These are phyloP conservation scores for Fraxinus baroniana DNA, from an alignment of 305 asterid species.

Conservation along the genomic window DNA sequence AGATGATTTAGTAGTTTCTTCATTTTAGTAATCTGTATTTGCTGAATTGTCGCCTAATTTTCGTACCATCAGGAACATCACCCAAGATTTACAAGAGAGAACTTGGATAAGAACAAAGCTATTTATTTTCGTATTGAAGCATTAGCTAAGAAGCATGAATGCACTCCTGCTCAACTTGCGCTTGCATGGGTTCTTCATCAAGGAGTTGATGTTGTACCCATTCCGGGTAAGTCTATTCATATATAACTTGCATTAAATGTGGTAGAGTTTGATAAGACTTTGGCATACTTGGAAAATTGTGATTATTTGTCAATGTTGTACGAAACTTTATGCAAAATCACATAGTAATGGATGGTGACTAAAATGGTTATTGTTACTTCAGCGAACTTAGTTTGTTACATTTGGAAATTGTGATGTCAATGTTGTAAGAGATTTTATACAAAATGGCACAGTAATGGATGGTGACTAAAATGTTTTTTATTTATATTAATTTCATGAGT, in stretches of 20 bases:
- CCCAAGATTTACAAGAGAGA: conserved; percentile 60
- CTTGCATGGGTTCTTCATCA: background rate
- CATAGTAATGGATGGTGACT: background rate
- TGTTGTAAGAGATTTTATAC: background rate
- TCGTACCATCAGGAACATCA: conserved; percentile 29
- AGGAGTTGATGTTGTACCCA: conserved; percentile 43
- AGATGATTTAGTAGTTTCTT: background rate
- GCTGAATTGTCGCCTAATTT: background rate
- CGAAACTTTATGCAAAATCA: background rate
- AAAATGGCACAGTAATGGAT: background rate
- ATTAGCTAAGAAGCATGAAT: conserved; percentile 41
- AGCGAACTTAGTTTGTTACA: background rate
- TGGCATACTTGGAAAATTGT: background rate
- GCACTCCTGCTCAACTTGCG: background rate
- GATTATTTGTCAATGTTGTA: background rate
- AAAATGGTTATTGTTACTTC: too few relatives aligned
- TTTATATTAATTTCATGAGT: background rate
- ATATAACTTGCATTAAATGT: background rate
- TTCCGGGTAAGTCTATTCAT: conserved; percentile 46
- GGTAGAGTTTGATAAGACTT: background rate
- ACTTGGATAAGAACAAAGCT: conserved; percentile 58
- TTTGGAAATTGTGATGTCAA: background rate
- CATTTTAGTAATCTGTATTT: background rate
- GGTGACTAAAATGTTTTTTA: too few relatives aligned
- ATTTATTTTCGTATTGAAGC: conserved; percentile 41